phyloP scores from a whole-genome alignment of 495 filamentous ascomycete genomes.

The Thermothielavioides terrestris region DNA sequence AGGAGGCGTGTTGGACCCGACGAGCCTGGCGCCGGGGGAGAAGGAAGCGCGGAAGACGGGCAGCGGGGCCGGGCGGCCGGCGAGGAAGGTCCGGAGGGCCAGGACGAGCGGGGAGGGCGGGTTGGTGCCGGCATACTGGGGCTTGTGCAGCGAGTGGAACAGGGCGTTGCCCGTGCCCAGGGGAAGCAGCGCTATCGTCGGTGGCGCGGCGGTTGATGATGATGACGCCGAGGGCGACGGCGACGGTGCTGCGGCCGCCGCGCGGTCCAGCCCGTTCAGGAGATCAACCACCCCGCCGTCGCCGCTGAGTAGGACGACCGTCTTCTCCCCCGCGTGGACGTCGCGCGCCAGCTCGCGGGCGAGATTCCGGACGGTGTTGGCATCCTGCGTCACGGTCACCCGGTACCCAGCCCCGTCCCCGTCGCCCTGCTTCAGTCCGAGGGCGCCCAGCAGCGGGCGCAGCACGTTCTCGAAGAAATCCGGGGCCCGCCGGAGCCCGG shows the following conservation, averaged over 20 bases:
- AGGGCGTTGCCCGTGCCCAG: slow-evolving; percentile 88
- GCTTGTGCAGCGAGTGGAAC: slow-evolving; percentile 55
- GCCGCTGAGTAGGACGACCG: slow-evolving; percentile 69
- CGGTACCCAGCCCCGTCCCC: slow-evolving; percentile 27
- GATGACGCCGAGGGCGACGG: too few species aligned
- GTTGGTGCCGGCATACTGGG: slow-evolving; percentile 11
- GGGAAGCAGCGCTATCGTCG: slow-evolving; percentile 55
- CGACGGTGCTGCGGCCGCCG: too few species aligned
- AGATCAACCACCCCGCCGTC: slow-evolving; percentile 78
- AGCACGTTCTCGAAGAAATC: slow-evolving; percentile 50
- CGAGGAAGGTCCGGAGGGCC: slow-evolving; percentile 51
- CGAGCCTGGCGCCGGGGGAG: slow-evolving; percentile 53
- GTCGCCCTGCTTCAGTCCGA: slow-evolving; percentile 1
- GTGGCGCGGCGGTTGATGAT: neutral
- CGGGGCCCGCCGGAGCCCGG: slow-evolving; percentile 57
- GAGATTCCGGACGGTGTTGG: slow-evolving; percentile 53
- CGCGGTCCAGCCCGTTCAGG: slow-evolving; percentile 47
- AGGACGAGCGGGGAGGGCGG: slow-evolving; percentile 31
- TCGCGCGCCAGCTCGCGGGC: slow-evolving; percentile 33
- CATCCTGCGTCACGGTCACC: slow-evolving; percentile 50
- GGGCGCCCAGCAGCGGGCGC: slow-evolving; percentile 43
- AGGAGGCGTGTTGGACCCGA: too few species aligned
- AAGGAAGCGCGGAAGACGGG: slow-evolving; percentile 56
- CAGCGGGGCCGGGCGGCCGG: slow-evolving; percentile 36
- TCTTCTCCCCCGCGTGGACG: slow-evolving; percentile 29